Evolutionary conservation across 176 grass and related monocot species (phyloP).

Genomic region (bread wheat (Triticum aestivum)): IWGSC_CS_RefSeq_v2.1 NC_057808.1:443780921-443781420

Average conservation of each 20-base stretch:
- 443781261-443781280: slow-evolving; percentile 84
- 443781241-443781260: slow-evolving; percentile 68
- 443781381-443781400: slow-evolving; percentile 73
- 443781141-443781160: slow-evolving; percentile 70
- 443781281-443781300: slow-evolving; percentile 91
- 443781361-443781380: slow-evolving; percentile 47
- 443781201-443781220: slow-evolving; percentile 49
- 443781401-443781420: slow-evolving; percentile 39
- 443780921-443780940: slow-evolving; percentile 5
- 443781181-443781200: slow-evolving; percentile 59
- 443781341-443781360: slow-evolving; percentile 42
- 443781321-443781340: slow-evolving; percentile 42
- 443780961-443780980: slow-evolving; percentile 50
- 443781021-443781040: slow-evolving; percentile 58
- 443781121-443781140: slow-evolving; percentile 60
- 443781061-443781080: slow-evolving; percentile 76
- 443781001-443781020: slow-evolving; percentile 64
- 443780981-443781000: background rate
- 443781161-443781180: slow-evolving; percentile 54
- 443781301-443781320: slow-evolving; percentile 85
- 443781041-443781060: slow-evolving; percentile 84
- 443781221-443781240: slow-evolving; percentile 61
- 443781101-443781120: slow-evolving; percentile 64
- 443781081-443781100: slow-evolving; percentile 67
- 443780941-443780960: slow-evolving; percentile 65